Evolutionary conservation across 306 rosid species (phyloP).

Genomic region (Oxytropis ochrocephala): DNA sequence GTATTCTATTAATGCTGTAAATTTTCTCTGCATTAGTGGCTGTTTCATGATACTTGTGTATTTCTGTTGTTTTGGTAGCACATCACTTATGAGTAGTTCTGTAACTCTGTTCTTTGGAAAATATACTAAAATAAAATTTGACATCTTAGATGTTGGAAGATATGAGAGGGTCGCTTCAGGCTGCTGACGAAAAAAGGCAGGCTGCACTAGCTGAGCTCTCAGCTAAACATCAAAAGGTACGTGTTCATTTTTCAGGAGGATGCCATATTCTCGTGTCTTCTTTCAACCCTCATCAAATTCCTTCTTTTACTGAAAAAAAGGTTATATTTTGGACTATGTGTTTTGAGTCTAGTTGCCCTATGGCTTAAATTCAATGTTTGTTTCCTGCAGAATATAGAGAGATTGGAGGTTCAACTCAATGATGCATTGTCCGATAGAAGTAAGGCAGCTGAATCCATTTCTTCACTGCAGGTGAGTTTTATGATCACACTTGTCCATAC

Average conservation of each 20-base stretch:
- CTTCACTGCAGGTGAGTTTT: conserved; percentile 78
- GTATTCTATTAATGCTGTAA: not conserved
- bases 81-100: not conserved
- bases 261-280: not conserved
- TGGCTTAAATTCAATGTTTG: conserved; percentile 17
- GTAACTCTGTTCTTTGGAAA: conserved; percentile 19
- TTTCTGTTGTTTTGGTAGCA: conserved; percentile 2
- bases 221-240: conserved; percentile 87
- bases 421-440: conserved; percentile 84
- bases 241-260: conserved; percentile 6
- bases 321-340: not conserved
- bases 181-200: conserved; percentile 85
- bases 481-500: not conserved
- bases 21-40: not conserved
- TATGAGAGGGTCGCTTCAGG: conserved; percentile 71
- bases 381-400: conserved; percentile 68
- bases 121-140: conserved; percentile 21
- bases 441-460: conserved; percentile 81
- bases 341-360: conserved; percentile 6
- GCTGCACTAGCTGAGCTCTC: conserved; percentile 82
- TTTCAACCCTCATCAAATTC: not conserved
- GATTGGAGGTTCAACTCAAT: conserved; percentile 88
- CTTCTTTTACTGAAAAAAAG: not conserved
- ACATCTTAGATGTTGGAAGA: conserved; percentile 74
- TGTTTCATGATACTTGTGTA: not conserved